Evolutionary conservation across 495 filamentous ascomycete species (phyloP), one percentile per base, ranked within the genome.

Genomic region (Penicillium macrosclerotiorum): DNA sequence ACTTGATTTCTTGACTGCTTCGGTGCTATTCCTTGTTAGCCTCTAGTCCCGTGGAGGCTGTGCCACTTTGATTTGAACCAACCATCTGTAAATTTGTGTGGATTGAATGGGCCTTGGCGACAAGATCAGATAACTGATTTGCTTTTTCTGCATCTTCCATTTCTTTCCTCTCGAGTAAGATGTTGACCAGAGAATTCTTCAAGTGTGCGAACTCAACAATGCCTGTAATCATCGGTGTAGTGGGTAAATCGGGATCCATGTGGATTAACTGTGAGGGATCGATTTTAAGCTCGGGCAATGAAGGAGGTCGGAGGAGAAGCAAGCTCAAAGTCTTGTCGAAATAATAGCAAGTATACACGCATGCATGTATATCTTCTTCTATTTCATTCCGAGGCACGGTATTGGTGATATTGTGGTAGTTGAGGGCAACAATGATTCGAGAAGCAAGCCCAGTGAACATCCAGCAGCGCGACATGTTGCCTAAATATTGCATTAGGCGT

Each of bases 321-420:
- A 68, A 43, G 45, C 67, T 67, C 13, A 70, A 55, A 3, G 55
- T 56, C 17, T 66, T 62, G 40, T 70, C 67, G 14, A 65, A 57
- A 26, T 64, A 64, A 36, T 64, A 70, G 43, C 65, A 67, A 7
- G 38, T 53, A 25, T 61, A 59, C 3, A 63, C 37, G 37, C 57
- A 63, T 1, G 51, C 49, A 24, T 60, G 62, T 5, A 65, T 59
- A 25, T 57, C 55, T 35, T 54, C 45, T 42, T 63, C 51, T n/a
- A 48, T 44, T 8, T 61, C 45, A 13, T 44, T 51, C 42, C 45
- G 42, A 9, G 60, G 51, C 13, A 37, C 33, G 6, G 45, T 12
- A 14, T 59, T 42, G 0, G 47, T 56, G 13, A 63, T 50, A 16
- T 54, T 61, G 31, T 65, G 62, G 22, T 65, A 65, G 16, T 57